These are phyloP conservation scores for Hyphodiscus hymeniophilus DNA, from an alignment of 495 filamentous ascomycete species.

Conservation along the genomic window DNA sequence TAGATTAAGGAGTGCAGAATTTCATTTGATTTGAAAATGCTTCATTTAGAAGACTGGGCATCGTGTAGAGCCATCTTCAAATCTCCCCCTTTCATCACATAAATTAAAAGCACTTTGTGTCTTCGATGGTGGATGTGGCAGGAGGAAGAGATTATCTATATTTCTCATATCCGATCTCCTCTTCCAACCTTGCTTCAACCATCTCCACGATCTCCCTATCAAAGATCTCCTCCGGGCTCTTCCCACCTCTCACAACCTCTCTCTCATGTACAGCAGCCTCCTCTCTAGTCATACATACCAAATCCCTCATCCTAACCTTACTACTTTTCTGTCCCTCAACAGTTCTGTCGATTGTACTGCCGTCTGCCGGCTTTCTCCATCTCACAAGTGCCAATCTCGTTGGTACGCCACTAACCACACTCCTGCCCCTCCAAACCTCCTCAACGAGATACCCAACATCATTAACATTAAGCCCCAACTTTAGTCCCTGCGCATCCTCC, in stretches of 20 bases:
- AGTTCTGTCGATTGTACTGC: slow-evolving; percentile 43
- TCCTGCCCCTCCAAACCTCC: slow-evolving; percentile 79
- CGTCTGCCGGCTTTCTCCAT: slow-evolving; percentile 54
- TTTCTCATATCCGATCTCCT: slow-evolving; percentile 49
- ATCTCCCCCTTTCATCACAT: too few species aligned
- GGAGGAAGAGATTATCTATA: slow-evolving; percentile 27
- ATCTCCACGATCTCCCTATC: slow-evolving; percentile 49
- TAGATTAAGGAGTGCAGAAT: slow-evolving; percentile 6
- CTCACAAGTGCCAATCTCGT: slow-evolving; percentile 68
- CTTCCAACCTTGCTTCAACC: slow-evolving; percentile 54
- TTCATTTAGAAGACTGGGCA: too few species aligned
- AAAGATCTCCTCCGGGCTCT: slow-evolving; percentile 65
- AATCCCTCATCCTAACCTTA: slow-evolving; percentile 53
- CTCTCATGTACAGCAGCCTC: slow-evolving; percentile 76
- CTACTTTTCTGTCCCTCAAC: slow-evolving; percentile 63
- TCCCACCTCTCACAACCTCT: slow-evolving; percentile 63
- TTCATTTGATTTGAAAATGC: too few species aligned
- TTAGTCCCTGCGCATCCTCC: slow-evolving; percentile 59
- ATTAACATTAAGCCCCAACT: slow-evolving; percentile 63
- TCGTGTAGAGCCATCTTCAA: too few species aligned
- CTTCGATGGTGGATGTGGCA: too few species aligned
- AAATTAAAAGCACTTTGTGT: too few species aligned
- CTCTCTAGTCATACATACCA: slow-evolving; percentile 96
- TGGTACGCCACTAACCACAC: slow-evolving; percentile 69
- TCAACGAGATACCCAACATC: slow-evolving; percentile 85